A percentile compares a stretch with the other conserved stretches of the same genome.
phyloP scores from a whole-genome alignment of 2,329 filamentous ascomycete genomes.

The Exophiala xenobiotica region DNA sequence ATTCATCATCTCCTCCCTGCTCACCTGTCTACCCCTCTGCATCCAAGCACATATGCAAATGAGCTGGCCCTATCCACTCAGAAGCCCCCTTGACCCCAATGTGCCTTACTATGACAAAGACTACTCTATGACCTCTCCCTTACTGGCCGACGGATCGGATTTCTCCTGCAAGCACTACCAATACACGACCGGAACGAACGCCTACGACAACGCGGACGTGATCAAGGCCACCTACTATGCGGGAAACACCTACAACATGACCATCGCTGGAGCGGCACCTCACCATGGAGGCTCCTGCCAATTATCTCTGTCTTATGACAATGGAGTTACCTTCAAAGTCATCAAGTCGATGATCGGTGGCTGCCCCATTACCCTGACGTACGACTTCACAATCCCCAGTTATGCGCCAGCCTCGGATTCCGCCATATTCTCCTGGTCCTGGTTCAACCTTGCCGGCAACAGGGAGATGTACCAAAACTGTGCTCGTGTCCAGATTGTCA shows the following conservation, averaged over 20 bases:
- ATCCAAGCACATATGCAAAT: slow-evolving; percentile 54
- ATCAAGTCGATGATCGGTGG: slow-evolving; percentile 63
- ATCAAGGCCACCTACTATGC: slow-evolving; percentile 62
- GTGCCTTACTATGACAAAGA: slow-evolving; percentile 53
- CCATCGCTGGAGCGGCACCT: slow-evolving; percentile 60
- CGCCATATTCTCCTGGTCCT: slow-evolving; percentile 72
- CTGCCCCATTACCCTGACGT: slow-evolving; percentile 54
- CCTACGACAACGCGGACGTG: slow-evolving; percentile 43
- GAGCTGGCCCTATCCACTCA: slow-evolving; percentile 54
- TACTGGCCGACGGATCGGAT: slow-evolving; percentile 60
- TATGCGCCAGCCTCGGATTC: slow-evolving; percentile 59
- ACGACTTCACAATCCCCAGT: slow-evolving; percentile 65
- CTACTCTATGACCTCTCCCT: slow-evolving; percentile 70
- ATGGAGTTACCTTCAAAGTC: slow-evolving; percentile 68
- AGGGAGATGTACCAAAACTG: slow-evolving; percentile 89
- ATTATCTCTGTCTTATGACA: slow-evolving; percentile 70
- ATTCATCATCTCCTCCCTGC: slow-evolving; percentile 14
- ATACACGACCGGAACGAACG: slow-evolving; percentile 28
- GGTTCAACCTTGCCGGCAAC: slow-evolving; percentile 75
- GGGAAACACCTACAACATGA: slow-evolving; percentile 63
- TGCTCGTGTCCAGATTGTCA: slow-evolving; percentile 63
- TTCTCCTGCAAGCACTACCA: slow-evolving; percentile 76
- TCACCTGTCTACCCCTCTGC: slow-evolving; percentile 23
- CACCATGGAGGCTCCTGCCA: slow-evolving; percentile 77
- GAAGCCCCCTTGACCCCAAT: slow-evolving; percentile 51